Conservation (phyloP, 306 rosid species). For the Glycyrrhiza uralensis region DNA sequence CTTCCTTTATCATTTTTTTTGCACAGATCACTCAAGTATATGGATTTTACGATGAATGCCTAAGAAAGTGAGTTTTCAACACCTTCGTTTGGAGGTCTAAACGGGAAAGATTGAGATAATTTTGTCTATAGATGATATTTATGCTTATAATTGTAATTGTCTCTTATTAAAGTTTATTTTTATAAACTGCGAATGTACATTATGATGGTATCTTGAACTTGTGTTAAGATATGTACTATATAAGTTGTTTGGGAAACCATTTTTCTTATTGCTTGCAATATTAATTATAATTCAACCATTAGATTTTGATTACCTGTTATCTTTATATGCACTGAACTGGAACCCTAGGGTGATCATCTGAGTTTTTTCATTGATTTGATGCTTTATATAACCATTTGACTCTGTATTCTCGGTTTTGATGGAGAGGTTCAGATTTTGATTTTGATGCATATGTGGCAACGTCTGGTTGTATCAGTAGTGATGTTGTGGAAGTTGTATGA, state of each 20-base stretch:
- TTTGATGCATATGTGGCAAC: constrained; percentile 7
- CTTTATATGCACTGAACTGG: background rate
- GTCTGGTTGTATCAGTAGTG: background rate
- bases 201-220: background rate
- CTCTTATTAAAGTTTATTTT: background rate
- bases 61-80: constrained; percentile 68
- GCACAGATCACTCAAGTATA: constrained; percentile 87
- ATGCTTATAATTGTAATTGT: background rate
- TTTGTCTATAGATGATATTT: background rate
- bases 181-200: background rate
- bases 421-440: background rate
- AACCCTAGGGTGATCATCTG: background rate
- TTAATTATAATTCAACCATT: background rate
- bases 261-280: background rate
- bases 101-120: background rate
- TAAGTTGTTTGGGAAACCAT: background rate
- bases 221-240: background rate
- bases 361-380: background rate
- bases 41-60: constrained; percentile 89
- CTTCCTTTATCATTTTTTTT: background rate
- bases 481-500: background rate
- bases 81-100: constrained; percentile 23
- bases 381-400: background rate
- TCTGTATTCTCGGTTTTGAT: background rate
- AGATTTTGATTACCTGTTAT: background rate